Conservation (phyloP, 805 yeast genomes). For the Candida boleticola region DNA sequence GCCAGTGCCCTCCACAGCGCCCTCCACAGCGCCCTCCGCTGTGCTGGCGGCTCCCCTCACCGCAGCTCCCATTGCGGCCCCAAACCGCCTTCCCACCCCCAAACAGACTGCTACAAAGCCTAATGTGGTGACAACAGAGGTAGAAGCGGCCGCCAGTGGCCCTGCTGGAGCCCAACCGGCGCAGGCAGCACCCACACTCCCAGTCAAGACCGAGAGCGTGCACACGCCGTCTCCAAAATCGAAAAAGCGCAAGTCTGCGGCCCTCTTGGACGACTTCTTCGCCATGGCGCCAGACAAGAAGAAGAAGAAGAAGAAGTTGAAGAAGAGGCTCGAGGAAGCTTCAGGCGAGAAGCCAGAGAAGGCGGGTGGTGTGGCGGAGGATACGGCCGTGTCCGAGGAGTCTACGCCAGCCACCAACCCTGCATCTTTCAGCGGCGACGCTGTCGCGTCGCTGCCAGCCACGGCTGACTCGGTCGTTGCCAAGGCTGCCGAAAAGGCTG, state of each 20-base stretch:
- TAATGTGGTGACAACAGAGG: too few species aligned
- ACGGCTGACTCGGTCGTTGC: slow-evolving; percentile 14
- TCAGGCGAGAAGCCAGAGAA: neutral
- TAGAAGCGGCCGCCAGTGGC: too few species aligned
- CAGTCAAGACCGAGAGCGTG: too few species aligned
- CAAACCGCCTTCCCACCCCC: too few species aligned
- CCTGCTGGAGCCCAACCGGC: too few species aligned
- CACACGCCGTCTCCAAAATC: neutral
- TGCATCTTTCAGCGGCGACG: slow-evolving; percentile 6
- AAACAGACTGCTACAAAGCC: too few species aligned
- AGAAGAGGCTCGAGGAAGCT: slow-evolving; percentile 3
- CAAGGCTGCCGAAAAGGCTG: slow-evolving; percentile 10
- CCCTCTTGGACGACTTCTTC: slow-evolving; percentile 30
- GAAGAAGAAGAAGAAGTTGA: slow-evolving; percentile 14
- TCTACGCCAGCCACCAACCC: neutral
- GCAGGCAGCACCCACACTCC: too few species aligned
- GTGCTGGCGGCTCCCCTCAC: too few species aligned
- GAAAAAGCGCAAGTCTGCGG: neutral
- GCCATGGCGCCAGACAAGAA: slow-evolving; percentile 14
- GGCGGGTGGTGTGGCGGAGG: too few species aligned
- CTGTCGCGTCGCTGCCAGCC: slow-evolving; percentile 9
- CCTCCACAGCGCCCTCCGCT: too few species aligned
- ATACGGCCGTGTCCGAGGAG: neutral
- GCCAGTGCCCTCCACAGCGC: too few species aligned
- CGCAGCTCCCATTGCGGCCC: too few species aligned